Evolutionary conservation across 768 basidiomycete species (phyloP), one percentile per base, ranked within the genome.

Genomic region (Cyathus striatus): DNA sequence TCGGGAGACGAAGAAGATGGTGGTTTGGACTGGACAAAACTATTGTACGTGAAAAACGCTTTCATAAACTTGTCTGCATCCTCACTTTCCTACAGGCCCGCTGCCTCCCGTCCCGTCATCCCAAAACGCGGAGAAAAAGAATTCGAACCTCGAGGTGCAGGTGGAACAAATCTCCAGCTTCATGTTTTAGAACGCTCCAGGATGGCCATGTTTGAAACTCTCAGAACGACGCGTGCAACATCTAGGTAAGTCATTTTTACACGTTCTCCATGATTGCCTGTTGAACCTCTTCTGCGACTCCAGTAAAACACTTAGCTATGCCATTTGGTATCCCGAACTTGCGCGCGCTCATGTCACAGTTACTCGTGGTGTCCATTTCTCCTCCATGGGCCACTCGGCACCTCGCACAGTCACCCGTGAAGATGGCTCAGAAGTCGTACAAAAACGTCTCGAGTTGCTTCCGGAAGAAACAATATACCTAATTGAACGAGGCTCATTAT

Each of bases 81-180:
- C n/a, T n/a, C n/a, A n/a, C n/a, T 37, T 43, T 17, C 3, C 30
- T 27, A 7, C 46, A 75, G 73, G 16, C 66, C 70, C 42, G 58
- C 60, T 21, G 54, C 63, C 25, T 57, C 65, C 4, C 76, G 83
- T 30, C 87, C 86, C 2, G 70, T 87, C 2, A 94, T 99, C 40
- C 96, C 96, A 5, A 94, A 90, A 61, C 79, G 96, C 21, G 96
- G 96, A 2, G 96, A 98, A 63, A 98, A 99, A 59, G 94, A 98
- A 50, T 98, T 92, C 51, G 95, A 98, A 59, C 96, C 96, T 1
- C 53, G 64, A 33, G 70, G 71, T 40, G 68, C 72, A 41, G 69
- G 78, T 7, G 87, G 85, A 5, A 84, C 89, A 9, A 79, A 77
- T 10, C 67, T 90, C 10, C 96, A 98, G 56, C 64, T 80, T 21